Evolutionary conservation across 129 eudicot genomes (phyloP).

Genomic region (Sambucus nigra): DNA sequence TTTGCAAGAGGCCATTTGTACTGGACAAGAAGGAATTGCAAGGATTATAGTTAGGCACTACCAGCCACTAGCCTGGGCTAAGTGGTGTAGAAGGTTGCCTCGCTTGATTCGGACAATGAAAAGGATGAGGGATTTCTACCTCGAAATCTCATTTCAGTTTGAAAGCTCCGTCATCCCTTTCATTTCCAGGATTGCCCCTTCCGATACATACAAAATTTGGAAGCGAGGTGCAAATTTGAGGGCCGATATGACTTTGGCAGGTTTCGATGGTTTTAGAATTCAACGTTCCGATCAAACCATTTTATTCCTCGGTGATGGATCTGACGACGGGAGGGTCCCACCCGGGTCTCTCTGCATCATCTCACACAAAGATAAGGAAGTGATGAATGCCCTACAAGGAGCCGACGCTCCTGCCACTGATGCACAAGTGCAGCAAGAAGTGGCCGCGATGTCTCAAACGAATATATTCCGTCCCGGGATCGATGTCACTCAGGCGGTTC

Average conservation of each 20-base stretch:
- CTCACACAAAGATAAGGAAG: constrained; percentile 41
- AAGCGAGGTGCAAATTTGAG: constrained; percentile 39
- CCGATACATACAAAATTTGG: constrained; percentile 49
- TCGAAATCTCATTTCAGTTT: constrained; percentile 41
- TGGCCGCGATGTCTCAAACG: constrained; percentile 35
- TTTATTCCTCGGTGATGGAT: constrained; percentile 43
- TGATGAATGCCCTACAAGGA: constrained; percentile 41
- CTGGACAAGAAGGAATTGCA: constrained; percentile 29
- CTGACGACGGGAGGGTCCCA: constrained; percentile 30
- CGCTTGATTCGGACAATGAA: constrained; percentile 31
- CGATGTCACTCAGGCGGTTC: constrained; percentile 47
- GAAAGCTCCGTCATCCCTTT: constrained; percentile 47
- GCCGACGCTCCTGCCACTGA: constrained; percentile 36
- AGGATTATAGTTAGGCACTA: constrained; percentile 29
- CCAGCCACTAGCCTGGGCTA: constrained; percentile 45
- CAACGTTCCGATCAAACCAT: constrained; percentile 40
- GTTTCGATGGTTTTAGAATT: constrained; percentile 43
- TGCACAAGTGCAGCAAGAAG: constrained; percentile 35
- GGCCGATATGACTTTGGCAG: constrained; percentile 49
- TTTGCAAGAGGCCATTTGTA: constrained; percentile 42
- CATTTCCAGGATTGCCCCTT: constrained; percentile 43
- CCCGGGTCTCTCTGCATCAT: constrained; percentile 39
- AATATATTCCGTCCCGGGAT: constrained; percentile 40
- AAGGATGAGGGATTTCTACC: constrained; percentile 43
- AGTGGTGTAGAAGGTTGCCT: constrained; percentile 45